Conservation (phyloP, 345 rosid genomes). For the Corchorus capsularis region DNA sequence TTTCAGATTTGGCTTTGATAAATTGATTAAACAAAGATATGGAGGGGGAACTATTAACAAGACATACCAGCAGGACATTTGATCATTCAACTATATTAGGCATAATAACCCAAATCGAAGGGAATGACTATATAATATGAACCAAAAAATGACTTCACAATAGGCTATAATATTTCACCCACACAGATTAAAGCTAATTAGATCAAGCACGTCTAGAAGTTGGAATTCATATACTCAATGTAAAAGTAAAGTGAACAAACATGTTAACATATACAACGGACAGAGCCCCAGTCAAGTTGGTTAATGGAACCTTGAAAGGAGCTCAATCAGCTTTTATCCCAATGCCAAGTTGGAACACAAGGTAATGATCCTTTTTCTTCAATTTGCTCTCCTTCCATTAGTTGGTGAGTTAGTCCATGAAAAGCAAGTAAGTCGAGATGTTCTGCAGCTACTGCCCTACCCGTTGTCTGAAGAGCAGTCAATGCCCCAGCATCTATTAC, state of each 20-base stretch:
- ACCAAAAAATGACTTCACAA: too few species aligned
- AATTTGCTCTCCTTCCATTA: slow-evolving; percentile 71
- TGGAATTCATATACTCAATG: too few species aligned
- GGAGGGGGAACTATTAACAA: not conserved
- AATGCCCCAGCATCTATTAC: too few species aligned
- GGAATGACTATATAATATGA: not conserved
- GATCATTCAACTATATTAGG: too few species aligned
- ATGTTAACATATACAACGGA: not conserved
- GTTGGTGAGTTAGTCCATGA: slow-evolving; percentile 69
- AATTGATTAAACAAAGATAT: not conserved
- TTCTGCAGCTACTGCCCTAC: too few species aligned
- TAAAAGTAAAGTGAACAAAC: not conserved
- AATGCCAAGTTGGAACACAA: not conserved
- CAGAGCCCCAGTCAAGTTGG: not conserved
- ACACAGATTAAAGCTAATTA: too few species aligned
- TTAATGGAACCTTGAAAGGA: not conserved
- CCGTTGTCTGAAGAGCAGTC: too few species aligned
- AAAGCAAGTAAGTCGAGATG: too few species aligned
- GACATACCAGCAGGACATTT: slow-evolving; percentile 13
- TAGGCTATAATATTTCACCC: too few species aligned
- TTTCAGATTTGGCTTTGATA: not conserved
- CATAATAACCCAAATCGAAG: not conserved
- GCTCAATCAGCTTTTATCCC: not conserved
- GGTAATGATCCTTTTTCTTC: slow-evolving; percentile 56
- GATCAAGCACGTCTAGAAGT: too few species aligned